Conservation (phyloP, 768 basidiomycete species). For the Kwoniella sp. region DNA sequence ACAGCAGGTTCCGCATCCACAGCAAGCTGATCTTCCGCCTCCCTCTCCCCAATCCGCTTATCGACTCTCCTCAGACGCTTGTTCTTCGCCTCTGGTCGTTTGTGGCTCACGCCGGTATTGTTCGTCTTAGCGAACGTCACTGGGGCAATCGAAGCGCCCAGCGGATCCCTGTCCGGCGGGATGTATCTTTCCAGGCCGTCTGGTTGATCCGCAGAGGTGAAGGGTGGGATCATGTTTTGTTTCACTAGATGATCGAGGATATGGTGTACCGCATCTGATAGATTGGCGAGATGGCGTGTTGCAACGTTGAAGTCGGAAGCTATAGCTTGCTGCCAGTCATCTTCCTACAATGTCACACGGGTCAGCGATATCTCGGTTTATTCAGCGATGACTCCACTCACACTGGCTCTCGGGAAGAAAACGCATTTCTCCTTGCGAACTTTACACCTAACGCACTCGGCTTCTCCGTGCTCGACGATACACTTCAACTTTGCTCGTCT, state of each 20-base stretch:
- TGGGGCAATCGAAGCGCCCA: not conserved
- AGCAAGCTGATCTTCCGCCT: not conserved
- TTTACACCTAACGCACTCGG: slow-evolving; percentile 40
- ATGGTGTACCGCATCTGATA: slow-evolving; percentile 38
- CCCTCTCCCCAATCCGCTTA: not conserved
- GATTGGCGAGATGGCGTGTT: slow-evolving; percentile 28
- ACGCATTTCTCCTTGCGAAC: slow-evolving; percentile 39
- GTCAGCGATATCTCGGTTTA: not conserved
- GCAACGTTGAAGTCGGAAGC: slow-evolving; percentile 34
- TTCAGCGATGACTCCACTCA: too few species aligned
- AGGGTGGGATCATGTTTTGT: slow-evolving; percentile 32
- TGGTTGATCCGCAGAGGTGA: slow-evolving; percentile 14
- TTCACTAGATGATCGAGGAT: slow-evolving; percentile 31
- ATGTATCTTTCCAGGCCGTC: slow-evolving; percentile 23
- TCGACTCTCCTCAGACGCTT: slow-evolving; percentile 1
- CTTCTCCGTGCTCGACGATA: slow-evolving; percentile 33
- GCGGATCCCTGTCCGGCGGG: slow-evolving; percentile 25
- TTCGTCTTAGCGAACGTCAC: too few species aligned
- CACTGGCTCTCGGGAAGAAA: slow-evolving; percentile 37
- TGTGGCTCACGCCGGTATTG: too few species aligned
- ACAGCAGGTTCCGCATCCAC: too few species aligned
- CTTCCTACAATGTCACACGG: slow-evolving; percentile 28
- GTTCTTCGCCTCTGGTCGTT: slow-evolving; percentile 7
- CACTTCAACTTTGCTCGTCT: slow-evolving; percentile 44
- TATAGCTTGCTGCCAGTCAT: slow-evolving; percentile 44